Base-by-base conservation (phyloP, 1,284 basidiomycete genomes). In the Cystobasidiaceae sp. region DNA sequence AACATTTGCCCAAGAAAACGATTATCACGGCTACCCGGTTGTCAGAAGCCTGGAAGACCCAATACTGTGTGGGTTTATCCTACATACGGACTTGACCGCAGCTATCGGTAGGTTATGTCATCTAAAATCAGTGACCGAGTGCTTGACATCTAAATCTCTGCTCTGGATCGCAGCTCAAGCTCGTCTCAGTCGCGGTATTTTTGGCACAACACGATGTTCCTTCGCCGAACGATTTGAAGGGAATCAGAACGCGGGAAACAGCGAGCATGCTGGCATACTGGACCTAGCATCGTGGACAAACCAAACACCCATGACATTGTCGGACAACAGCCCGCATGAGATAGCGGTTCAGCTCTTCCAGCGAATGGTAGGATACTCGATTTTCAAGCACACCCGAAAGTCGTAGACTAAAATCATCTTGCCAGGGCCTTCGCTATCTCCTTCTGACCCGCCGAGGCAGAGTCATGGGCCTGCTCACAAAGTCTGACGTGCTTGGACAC, bases 1-100 rank as follows among this genome's bases (percentile, higher is more conserved):
- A 48, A 46, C 15, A 0, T 50, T 72, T 23, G 56, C 71, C 8
- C 50, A 66, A 3, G 39, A 61, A 11, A 56, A 70, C 25, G 62
- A 86, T 23, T 93, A 94, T 76, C 82, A 86, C 33, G 93, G 93
- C 2, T 92, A 97, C 77, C 93, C 93, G 0, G 87, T 97, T 58
- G 76, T 93, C 23, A 74, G 75, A 33, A 78, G 43, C 3, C 52
- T 78, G 80, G 69, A 77, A 71, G 58, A 69, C 21, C 74, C 82
- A 70, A 82, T 88, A 33, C 83, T 96, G 80, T 81, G 92, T 8
- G 94, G 94, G 1, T 93, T 93, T 76, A 87, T 97, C 67, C 90
- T 91, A 0, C 84, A 87, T 19, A 90, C 86, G 73, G 93, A 97
- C 76, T 82, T 97, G 25, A 89, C 93, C 71, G 89, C 94, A 75